phyloP scores from a whole-genome alignment of 257 asterid genomes.

The Salvia miltiorrhiza region DNA sequence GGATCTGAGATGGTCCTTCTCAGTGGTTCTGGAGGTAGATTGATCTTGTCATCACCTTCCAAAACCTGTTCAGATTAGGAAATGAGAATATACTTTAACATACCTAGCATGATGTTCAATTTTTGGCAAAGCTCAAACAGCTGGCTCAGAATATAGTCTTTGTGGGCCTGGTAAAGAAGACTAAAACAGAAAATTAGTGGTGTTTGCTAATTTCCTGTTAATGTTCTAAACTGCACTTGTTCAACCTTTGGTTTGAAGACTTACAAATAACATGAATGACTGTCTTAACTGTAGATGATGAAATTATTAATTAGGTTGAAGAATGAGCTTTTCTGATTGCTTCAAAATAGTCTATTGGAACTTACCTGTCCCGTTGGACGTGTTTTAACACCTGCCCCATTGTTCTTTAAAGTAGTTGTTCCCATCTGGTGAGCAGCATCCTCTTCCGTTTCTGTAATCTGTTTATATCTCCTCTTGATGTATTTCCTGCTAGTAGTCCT shows the following conservation, averaged over 20 bases:
- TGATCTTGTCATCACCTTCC: constrained; percentile 18
- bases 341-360: not conserved
- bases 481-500: constrained; percentile 9
- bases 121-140: constrained; percentile 22
- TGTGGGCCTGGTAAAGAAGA: constrained; percentile 22
- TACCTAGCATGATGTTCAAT: constrained; percentile 1
- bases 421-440: no score
- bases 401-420: constrained; percentile 26
- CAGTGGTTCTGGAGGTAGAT: constrained; percentile 17
- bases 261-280: not conserved
- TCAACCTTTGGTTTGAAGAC: not conserved
- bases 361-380: constrained; percentile 26
- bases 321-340: not conserved
- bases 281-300: not conserved
- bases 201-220: not conserved
- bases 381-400: constrained; percentile 30
- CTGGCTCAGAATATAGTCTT: constrained; percentile 11
- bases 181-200: not conserved
- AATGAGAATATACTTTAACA: constrained; percentile 6
- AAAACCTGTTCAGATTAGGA: constrained; percentile 11
- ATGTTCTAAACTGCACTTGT: not conserved
- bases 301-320: not conserved
- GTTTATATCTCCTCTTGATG: constrained; percentile 36
- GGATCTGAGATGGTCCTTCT: constrained; percentile 34
- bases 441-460: constrained; percentile 35